Base-by-base conservation (phyloP, 2,329 filamentous ascomycete species). In the Arthrobotrys pseudoclavata region DNA sequence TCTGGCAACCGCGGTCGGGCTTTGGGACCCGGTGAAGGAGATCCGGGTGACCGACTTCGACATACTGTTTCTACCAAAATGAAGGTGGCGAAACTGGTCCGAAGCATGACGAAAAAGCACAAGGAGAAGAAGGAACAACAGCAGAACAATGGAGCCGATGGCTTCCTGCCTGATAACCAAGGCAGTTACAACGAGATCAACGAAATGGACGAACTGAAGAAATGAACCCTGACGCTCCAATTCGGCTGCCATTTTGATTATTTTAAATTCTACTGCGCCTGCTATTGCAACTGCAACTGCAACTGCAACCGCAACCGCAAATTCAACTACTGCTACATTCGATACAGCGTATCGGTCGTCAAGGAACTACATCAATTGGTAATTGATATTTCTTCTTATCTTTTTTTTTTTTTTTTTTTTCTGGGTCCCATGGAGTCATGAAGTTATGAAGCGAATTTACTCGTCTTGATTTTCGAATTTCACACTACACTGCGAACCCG, bases 81-180 rank as follows among this genome's bases (percentile, higher is more conserved):
- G 45, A 71, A 71, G 31, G 68, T 71, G 40, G 50, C 67, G 3
- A 77, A 71, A 29, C 45, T 78, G 20, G 62, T 70, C 40, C 40
- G 75, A 20, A 72, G 68, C 37, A 48, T 78, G 68, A 78, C 75
- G 10, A 78, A 78, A 42, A 78, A 78, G 75, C 52, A 63, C n/a
- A 66, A 77, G 42, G 68, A 77, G 10, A 71, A 71, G 45, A 55
- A 48, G 18, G 74, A 69, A 4, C 60, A 52, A 3, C 69, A 76
- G 60, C 40, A 48, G n/a, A 62, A 42, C 67, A 76, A 76, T 48
- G 66, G 66, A 26, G 60, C 24, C n/a, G 72, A 70, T 20, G 72
- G 72, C 31, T 76, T 76, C 45, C 48, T 70, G 57, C 72, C 72
- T 20, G 72, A 76, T 20, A 60, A 70, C 18, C 45, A 57, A 15